phyloP scores from a whole-genome alignment of 352 stramenopile genomes.

The Phytophthora uliginosa region DNA sequence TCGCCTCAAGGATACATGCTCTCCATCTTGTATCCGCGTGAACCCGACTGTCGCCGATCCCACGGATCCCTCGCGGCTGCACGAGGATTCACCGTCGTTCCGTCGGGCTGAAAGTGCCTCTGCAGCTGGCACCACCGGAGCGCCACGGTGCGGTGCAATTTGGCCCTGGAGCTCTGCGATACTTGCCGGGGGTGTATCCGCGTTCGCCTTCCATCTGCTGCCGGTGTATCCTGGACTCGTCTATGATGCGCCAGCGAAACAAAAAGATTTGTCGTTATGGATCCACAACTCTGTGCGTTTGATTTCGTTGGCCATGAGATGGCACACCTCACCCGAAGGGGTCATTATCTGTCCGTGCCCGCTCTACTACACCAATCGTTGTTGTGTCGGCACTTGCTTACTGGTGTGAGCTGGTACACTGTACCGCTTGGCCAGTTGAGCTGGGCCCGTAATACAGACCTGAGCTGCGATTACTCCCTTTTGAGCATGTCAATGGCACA shows the following conservation, averaged over 20 bases:
- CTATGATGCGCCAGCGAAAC: slow-evolving; percentile 21
- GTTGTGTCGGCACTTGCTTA: too few relatives aligned
- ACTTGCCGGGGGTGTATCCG: slow-evolving; percentile 19
- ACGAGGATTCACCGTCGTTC: slow-evolving; percentile 25
- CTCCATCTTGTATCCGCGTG: slow-evolving; percentile 29
- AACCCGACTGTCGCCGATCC: slow-evolving; percentile 26
- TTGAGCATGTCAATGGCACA: neutral
- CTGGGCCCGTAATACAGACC: slow-evolving; percentile 5
- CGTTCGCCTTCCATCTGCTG: slow-evolving; percentile 24
- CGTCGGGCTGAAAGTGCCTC: slow-evolving; percentile 1
- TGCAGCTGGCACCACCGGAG: slow-evolving; percentile 3
- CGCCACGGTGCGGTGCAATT: neutral
- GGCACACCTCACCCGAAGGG: neutral
- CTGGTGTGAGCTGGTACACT: too few relatives aligned
- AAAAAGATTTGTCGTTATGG: neutral
- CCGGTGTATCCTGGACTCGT: slow-evolving; percentile 28
- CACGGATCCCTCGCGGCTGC: slow-evolving; percentile 11
- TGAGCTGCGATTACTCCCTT: slow-evolving; percentile 9
- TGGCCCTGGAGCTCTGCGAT: slow-evolving; percentile 6
- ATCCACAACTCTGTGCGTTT: neutral
- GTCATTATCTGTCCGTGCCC: too few relatives aligned
- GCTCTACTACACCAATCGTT: too few relatives aligned
- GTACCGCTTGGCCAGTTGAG: too few relatives aligned
- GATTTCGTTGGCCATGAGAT: neutral
- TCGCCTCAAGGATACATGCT: slow-evolving; percentile 36